Conservation (phyloP, 2,329 filamentous ascomycete genomes). For the Alternaria sp. region DNA sequence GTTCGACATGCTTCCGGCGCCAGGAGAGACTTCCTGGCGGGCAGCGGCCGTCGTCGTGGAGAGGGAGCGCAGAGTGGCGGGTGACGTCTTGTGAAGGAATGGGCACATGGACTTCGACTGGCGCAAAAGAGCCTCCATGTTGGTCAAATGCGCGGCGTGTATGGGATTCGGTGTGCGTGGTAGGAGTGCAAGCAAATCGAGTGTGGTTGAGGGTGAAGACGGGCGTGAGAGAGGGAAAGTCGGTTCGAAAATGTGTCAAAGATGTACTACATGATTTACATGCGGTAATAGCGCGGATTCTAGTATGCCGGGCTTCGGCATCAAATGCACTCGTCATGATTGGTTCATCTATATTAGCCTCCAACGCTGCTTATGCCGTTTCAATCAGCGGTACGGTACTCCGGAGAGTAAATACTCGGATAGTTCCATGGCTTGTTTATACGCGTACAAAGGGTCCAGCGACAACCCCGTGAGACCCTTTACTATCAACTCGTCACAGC, state of each 20-base stretch:
- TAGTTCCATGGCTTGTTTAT: constrained; percentile 21
- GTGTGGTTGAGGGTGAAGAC: constrained; percentile 1
- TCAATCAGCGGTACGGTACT: constrained; percentile 23
- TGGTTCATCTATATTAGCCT: constrained; percentile 26
- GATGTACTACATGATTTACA: constrained; percentile 16
- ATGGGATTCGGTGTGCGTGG: not conserved
- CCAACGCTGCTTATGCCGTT: constrained; percentile 21
- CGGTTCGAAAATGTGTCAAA: constrained; percentile 21
- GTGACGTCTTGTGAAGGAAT: constrained; percentile 93
- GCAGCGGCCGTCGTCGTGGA: constrained; percentile 75
- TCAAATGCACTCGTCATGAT: constrained; percentile 35
- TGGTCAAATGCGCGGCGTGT: constrained; percentile 30
- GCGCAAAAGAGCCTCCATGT: constrained; percentile 92
- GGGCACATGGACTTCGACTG: constrained; percentile 98
- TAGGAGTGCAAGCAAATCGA: not conserved
- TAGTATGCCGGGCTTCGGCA: constrained; percentile 32
- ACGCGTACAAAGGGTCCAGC: constrained; percentile 17
- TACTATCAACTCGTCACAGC: not conserved
- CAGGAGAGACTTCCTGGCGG: constrained; percentile 72
- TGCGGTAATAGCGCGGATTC: constrained; percentile 33
- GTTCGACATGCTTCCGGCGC: constrained; percentile 95
- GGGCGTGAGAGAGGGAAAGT: constrained; percentile 8
- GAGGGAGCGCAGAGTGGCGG: constrained; percentile 88
- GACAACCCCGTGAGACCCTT: constrained; percentile 1
- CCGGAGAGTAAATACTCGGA: constrained; percentile 20